Conservation (phyloP, 2,329 filamentous ascomycete species). For the Penicillium janthinellum region DNA sequence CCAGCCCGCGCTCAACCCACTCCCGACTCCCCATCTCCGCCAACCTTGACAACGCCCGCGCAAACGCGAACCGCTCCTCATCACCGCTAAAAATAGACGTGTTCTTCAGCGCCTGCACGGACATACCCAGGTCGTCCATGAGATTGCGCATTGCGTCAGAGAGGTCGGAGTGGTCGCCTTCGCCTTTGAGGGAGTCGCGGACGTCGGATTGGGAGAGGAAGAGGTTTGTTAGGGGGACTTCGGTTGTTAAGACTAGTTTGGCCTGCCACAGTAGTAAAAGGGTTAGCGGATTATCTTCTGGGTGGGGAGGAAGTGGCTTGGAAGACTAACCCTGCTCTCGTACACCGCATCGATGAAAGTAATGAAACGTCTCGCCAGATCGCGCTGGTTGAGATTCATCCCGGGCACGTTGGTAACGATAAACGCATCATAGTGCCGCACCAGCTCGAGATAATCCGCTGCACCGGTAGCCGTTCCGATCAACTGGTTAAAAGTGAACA, state of each 20-base stretch:
- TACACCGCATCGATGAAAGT: slow-evolving; percentile 98
- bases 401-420: slow-evolving; percentile 87
- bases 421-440: slow-evolving; percentile 87
- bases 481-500: slow-evolving; percentile 90
- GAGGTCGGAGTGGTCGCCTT: slow-evolving; percentile 54
- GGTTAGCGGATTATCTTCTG: background rate
- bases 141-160: slow-evolving; percentile 74
- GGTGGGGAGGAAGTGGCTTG: background rate
- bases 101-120: slow-evolving; percentile 80
- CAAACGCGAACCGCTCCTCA: slow-evolving; percentile 96
- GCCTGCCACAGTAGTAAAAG: slow-evolving; percentile 55
- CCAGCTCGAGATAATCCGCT: slow-evolving; percentile 92
- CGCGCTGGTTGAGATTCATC: slow-evolving; percentile 84
- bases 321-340: slow-evolving; percentile 60
- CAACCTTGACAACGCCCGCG: slow-evolving; percentile 78
- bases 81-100: slow-evolving; percentile 89
- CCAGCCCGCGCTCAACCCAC: slow-evolving; percentile 82
- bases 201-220: slow-evolving; percentile 77
- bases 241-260: slow-evolving; percentile 93
- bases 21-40: slow-evolving; percentile 92
- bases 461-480: slow-evolving; percentile 87
- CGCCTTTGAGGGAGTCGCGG: slow-evolving; percentile 57
- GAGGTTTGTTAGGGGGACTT: slow-evolving; percentile 78
- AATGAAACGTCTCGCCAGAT: slow-evolving; percentile 90
- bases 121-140: slow-evolving; percentile 85